A percentile compares a stretch with the other conserved stretches of the same genome.
Evolutionary conservation across 108 stramenopile species (phyloP).

Genomic region (Nitzschia sp.): DNA sequence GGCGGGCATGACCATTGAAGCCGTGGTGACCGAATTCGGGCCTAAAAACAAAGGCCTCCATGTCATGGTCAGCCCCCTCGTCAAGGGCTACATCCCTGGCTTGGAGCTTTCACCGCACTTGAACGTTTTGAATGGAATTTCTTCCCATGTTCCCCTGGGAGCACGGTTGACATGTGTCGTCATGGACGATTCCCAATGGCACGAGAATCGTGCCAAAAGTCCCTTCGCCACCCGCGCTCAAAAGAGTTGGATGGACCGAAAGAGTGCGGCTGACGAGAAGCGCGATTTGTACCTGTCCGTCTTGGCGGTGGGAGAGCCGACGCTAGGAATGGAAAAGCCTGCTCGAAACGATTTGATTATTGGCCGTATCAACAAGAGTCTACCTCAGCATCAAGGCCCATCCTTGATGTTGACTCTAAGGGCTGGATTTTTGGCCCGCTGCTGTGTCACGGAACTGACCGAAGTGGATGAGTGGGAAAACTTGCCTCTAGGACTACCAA

Average conservation of each 20-base stretch:
- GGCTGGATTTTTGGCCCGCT: constrained; percentile 75
- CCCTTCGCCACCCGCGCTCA: background rate
- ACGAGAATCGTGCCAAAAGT: constrained; percentile 20
- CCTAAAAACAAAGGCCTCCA: constrained; percentile 60
- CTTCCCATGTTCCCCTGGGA: constrained; percentile 54
- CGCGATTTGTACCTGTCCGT: constrained; percentile 46
- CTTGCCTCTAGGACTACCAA: constrained; percentile 70
- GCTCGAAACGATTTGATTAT: constrained; percentile 61
- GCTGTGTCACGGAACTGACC: constrained; percentile 80
- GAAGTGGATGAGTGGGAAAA: constrained; percentile 86
- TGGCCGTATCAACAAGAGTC: constrained; percentile 61
- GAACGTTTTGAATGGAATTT: constrained; percentile 65
- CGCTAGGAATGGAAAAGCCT: constrained; percentile 41
- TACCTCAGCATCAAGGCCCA: constrained; percentile 56
- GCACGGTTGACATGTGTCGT: constrained; percentile 58
- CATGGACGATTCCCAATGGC: constrained; percentile 43
- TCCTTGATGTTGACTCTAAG: constrained; percentile 79
- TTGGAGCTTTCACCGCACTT: constrained; percentile 64
- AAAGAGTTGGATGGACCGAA: constrained; percentile 11
- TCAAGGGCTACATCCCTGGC: constrained; percentile 71
- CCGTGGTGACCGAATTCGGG: constrained; percentile 51
- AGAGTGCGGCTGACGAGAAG: constrained; percentile 28
- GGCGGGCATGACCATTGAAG: constrained; percentile 56
- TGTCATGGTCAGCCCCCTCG: constrained; percentile 64
- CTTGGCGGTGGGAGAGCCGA: constrained; percentile 35